Base-by-base conservation (phyloP, 371 early-diverging fungal species). In the Mucor mucedo region DNA sequence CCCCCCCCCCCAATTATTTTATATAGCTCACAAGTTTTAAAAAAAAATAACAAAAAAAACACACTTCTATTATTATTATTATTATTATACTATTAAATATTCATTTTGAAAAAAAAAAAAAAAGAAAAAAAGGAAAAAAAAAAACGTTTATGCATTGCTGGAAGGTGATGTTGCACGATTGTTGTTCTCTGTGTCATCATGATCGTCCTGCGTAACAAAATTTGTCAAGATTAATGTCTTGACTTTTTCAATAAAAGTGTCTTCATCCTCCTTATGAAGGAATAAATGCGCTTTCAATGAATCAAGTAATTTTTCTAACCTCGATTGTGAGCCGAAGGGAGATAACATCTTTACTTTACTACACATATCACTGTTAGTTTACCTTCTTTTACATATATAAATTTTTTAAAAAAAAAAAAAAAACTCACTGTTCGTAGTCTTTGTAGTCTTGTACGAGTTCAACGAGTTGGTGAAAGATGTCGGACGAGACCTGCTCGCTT, bases 341-440 rank as follows among this genome's bases (percentile, higher is more conserved):
- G 39, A 41, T n/a, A 47, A 27, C 73, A 76, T 73, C 29, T 76
- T 65, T 13, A 76, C 66, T 60, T 77, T 74, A 63, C 79, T 76
- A 63, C 59, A 71, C 10, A 70, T 35, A 40, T 11, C 3, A 30
- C 7, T 21, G 7, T n/a, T 47, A 47, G 27, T 38, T 29, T 4
- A 0, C 21, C 21, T 21, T 21, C 21, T 21, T 21, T 21, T n/a
- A n/a, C 21, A 42, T 58, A 39, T 16, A 45, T 21, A 21, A 4
- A 38, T 2, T n/a, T n/a, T n/a, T n/a, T n/a, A n/a, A n/a, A n/a
- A 40, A n/a, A 3, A 60, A 60, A 16, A 58, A 32, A 45, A 65
- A 47, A 9, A 79, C 85, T 64, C 75, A 81, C 77, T 88, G 85
- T 50, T 84, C 79, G 65, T 88, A 80, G 33, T 75, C 68, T 32